phyloP scores from a whole-genome alignment of 2,329 filamentous ascomycete genomes.

The Fusarium vanettenii region DNA sequence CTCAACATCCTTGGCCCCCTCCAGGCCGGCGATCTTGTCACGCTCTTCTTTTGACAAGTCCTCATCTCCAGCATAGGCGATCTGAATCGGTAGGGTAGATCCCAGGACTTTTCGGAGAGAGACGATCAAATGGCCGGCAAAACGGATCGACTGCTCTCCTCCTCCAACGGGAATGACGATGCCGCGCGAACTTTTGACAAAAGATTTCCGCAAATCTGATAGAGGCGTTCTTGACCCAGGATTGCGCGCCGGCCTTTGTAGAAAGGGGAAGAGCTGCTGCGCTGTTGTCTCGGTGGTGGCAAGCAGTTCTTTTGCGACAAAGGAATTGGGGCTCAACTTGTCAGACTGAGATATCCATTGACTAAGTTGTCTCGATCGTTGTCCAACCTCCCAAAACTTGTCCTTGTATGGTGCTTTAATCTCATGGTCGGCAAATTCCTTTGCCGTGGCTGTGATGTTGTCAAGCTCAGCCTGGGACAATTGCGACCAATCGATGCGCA shows the following conservation, averaged over 20 bases:
- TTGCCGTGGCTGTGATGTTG: constrained; percentile 2
- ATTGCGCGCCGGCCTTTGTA: constrained; percentile 13
- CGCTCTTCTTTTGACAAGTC: constrained; percentile 44
- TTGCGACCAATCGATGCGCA: neutral
- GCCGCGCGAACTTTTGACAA: constrained; percentile 27
- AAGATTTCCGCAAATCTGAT: constrained; percentile 38
- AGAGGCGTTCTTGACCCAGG: constrained; percentile 30
- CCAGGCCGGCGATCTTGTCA: constrained; percentile 19
- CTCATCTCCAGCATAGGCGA: constrained; percentile 50
- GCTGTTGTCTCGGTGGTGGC: constrained; percentile 20
- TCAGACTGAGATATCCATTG: constrained; percentile 25
- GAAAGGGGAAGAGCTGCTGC: constrained; percentile 39
- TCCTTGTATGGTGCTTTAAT: constrained; percentile 44
- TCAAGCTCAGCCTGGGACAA: neutral
- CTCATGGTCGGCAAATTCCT: constrained; percentile 35
- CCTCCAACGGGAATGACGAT: constrained; percentile 50
- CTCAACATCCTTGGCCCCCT: constrained; percentile 30
- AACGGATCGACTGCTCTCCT: constrained; percentile 40
- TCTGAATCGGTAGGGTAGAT: constrained; percentile 47
- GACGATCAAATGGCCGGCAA: constrained; percentile 49
- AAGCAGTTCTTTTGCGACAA: neutral
- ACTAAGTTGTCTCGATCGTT: constrained; percentile 27
- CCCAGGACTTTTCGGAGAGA: constrained; percentile 43
- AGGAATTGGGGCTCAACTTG: neutral
- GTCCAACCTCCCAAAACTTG: constrained; percentile 47